These are phyloP conservation scores for Dioscorea alata DNA, from an alignment of 106 monocot species.

Conservation along the genomic window DNA sequence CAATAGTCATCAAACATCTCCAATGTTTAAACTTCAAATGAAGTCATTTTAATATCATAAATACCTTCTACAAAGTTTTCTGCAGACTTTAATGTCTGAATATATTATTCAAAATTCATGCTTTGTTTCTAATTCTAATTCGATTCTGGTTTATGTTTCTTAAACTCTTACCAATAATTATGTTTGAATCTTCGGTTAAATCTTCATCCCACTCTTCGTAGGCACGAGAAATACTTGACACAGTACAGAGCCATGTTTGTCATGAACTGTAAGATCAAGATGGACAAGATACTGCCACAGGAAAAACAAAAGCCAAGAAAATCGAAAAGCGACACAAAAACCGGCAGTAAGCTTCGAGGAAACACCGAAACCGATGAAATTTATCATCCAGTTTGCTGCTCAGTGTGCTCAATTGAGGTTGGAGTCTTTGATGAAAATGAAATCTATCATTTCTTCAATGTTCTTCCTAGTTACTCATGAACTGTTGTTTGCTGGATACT, in stretches of 20 bases:
- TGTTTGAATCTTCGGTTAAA: not conserved
- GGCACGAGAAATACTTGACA: conserved; percentile 90
- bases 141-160: no score
- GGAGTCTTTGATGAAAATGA: conserved; percentile 73
- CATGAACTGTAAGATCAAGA: conserved; percentile 63
- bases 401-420: conserved; percentile 85
- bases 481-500: no score
- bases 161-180: no score
- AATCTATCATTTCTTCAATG: conserved; percentile 93
- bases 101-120: no score
- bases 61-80: no score
- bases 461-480: conserved; percentile 89
- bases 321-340: conserved; percentile 10
- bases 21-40: no score
- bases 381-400: conserved; percentile 68
- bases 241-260: conserved; percentile 99
- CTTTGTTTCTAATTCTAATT: no score
- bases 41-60: no score
- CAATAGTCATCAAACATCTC: no score
- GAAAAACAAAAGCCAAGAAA: conserved; percentile 25
- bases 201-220: conserved; percentile 10
- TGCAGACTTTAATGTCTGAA: no score
- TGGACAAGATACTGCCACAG: conserved; percentile 47
- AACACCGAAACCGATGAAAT: conserved; percentile 10
- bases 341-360: conserved; percentile 9